Conservation (phyloP, 2,329 filamentous ascomycete genomes). For the Malbranchea zuffiana region DNA sequence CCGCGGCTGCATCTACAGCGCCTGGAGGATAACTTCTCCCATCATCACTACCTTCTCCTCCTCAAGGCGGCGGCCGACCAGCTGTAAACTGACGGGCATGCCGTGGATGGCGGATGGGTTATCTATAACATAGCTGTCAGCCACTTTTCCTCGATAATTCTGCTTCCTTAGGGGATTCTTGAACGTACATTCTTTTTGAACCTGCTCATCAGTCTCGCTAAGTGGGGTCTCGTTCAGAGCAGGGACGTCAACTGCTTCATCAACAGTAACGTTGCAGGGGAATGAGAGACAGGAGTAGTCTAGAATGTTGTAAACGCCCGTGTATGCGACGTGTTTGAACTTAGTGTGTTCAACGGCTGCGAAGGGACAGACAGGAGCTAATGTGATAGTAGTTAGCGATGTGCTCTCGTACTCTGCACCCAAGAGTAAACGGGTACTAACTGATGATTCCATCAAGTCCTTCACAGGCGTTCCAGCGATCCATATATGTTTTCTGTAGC, state of each 20-base stretch:
- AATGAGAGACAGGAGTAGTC: conserved; percentile 47
- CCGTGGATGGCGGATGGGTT: conserved; percentile 36
- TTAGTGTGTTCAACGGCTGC: conserved; percentile 33
- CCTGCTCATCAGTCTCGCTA: conserved; percentile 34
- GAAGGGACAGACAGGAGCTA: conserved; percentile 34
- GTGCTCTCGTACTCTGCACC: neutral
- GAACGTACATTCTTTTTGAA: conserved; percentile 41
- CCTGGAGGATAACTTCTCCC: conserved; percentile 27
- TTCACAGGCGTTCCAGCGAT: conserved; percentile 36
- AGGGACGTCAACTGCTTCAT: conserved; percentile 41
- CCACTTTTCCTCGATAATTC: too few relatives aligned
- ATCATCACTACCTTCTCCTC: conserved; percentile 30
- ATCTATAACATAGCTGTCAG: conserved; percentile 29
- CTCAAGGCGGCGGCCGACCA: conserved; percentile 22
- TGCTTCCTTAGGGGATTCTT: neutral
- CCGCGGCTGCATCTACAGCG: too few relatives aligned
- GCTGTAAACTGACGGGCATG: conserved; percentile 23
- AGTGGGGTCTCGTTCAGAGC: conserved; percentile 23
- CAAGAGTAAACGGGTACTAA: conserved; percentile 14
- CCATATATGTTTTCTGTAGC: conserved; percentile 17
- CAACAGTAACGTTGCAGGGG: conserved; percentile 43
- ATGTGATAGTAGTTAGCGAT: conserved; percentile 15
- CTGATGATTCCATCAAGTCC: conserved; percentile 22
- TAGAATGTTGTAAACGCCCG: conserved; percentile 42
- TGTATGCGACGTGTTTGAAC: conserved; percentile 41